A percentile compares a stretch with the other conserved stretches of the same genome.
Conservation (phyloP, 2,329 filamentous ascomycete species). For the Cladophialophora chaetospira region DNA sequence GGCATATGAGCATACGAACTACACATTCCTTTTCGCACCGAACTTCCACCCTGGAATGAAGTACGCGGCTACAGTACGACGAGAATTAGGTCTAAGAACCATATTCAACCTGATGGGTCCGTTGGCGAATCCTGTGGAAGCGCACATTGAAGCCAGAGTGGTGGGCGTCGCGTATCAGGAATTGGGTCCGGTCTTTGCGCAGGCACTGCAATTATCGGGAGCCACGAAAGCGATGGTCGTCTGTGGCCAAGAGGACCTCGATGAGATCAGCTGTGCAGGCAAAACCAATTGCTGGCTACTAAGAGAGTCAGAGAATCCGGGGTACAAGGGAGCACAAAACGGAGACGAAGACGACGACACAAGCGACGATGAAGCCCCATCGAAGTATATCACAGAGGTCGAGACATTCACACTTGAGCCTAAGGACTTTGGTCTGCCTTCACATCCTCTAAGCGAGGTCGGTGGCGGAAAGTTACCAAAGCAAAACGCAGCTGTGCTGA, state of each 20-base stretch:
- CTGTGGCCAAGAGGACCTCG: conserved; percentile 90
- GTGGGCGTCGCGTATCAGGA: conserved; percentile 89
- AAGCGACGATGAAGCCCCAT: conserved; percentile 43
- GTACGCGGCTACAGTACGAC: conserved; percentile 81
- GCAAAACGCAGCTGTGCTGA: conserved; percentile 84
- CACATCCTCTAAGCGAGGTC: conserved; percentile 74
- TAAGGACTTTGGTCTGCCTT: conserved; percentile 79
- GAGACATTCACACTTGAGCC: conserved; percentile 78
- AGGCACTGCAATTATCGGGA: conserved; percentile 75
- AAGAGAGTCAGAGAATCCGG: conserved; percentile 52
- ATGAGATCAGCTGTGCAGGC: conserved; percentile 92
- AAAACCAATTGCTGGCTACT: conserved; percentile 87
- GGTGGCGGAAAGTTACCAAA: conserved; percentile 81
- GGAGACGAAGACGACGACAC: conserved; percentile 52
- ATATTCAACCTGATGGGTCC: conserved; percentile 98
- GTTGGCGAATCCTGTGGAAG: conserved; percentile 85
- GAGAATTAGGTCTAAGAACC: conserved; percentile 87
- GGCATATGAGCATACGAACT: conserved; percentile 81
- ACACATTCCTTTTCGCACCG: conserved; percentile 92
- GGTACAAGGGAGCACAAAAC: conserved; percentile 39
- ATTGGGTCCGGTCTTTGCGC: conserved; percentile 84
- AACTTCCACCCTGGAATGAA: conserved; percentile 96
- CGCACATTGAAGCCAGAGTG: conserved; percentile 81
- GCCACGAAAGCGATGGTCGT: conserved; percentile 84
- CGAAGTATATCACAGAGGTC: conserved; percentile 55